Percentiles rank a stretch among this genome's conserved stretches.
phyloP scores from a whole-genome alignment of 352 stramenopile species.

The Thraustochytrium sp. region DNA sequence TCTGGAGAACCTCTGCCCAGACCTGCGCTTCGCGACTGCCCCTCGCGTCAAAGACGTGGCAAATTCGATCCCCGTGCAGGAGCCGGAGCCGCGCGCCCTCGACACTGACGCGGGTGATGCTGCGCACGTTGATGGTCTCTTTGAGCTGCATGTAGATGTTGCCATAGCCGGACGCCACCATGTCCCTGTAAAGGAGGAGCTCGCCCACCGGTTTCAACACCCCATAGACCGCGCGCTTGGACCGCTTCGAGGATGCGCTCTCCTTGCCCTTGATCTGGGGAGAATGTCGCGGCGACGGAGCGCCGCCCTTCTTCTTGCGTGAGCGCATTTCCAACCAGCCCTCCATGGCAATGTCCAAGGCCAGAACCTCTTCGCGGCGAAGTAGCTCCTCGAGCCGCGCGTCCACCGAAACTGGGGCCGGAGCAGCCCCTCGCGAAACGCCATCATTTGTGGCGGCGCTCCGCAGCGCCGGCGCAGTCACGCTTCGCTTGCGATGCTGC shows the following conservation, averaged over 20 bases:
- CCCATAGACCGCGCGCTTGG: not conserved
- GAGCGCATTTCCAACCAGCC: not conserved
- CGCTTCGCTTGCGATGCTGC: no score
- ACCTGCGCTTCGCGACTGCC: not conserved
- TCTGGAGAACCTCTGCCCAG: not conserved
- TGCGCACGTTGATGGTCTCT: slow-evolving; percentile 1
- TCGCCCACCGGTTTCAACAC: slow-evolving; percentile 19
- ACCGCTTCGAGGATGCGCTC: not conserved
- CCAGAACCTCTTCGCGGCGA: not conserved
- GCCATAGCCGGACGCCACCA: slow-evolving; percentile 18
- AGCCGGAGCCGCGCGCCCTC: not conserved
- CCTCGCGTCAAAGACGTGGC: not conserved
- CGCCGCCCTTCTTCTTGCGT: not conserved
- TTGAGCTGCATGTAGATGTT: slow-evolving; percentile 27
- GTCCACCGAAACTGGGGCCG: not conserved
- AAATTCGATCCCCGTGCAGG: not conserved
- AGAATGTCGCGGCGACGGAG: no score
- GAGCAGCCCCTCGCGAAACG: not conserved
- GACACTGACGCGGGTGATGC: not conserved
- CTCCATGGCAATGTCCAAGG: slow-evolving; percentile 15
- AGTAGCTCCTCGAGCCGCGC: not conserved
- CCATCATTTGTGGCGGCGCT: not conserved
- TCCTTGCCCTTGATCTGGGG: not conserved
- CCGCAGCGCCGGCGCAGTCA: no score
- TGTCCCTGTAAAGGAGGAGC: slow-evolving; percentile 14